Percentiles rank a stretch among this genome's conserved stretches.
phyloP scores from a whole-genome alignment of 2,329 filamentous ascomycete genomes.

The Xylariaceae sp. region DNA sequence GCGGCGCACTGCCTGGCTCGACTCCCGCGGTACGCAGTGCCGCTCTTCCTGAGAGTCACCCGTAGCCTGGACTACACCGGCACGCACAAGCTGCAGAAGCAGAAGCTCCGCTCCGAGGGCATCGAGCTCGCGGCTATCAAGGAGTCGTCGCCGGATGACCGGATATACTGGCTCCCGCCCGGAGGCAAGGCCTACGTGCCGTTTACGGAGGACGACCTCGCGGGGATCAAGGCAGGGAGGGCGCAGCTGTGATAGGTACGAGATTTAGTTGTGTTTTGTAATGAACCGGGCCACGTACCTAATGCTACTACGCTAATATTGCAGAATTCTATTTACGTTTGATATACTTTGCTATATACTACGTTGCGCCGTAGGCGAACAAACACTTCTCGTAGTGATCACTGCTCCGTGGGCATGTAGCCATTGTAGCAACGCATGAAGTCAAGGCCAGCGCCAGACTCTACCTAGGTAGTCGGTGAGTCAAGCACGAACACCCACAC shows the following conservation, averaged over 20 bases:
- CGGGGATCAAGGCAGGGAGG: conserved; percentile 29
- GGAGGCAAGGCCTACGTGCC: conserved; percentile 34
- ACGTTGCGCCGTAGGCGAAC: too few species aligned
- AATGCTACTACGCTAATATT: too few species aligned
- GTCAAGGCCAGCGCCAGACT: too few species aligned
- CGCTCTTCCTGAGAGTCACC: conserved; percentile 40
- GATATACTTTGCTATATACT: too few species aligned
- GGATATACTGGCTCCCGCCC: conserved; percentile 40
- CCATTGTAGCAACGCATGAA: too few species aligned
- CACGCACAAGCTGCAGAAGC: conserved; percentile 44
- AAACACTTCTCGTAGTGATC: too few species aligned
- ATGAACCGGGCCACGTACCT: too few species aligned
- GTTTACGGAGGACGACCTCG: conserved; percentile 37
- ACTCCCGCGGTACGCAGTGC: conserved; percentile 44
- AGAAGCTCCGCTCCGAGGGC: conserved; percentile 39
- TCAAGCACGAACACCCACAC: too few species aligned
- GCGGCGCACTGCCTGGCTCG: conserved; percentile 35
- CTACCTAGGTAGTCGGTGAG: too few species aligned
- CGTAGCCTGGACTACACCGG: conserved; percentile 41
- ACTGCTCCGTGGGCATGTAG: too few species aligned
- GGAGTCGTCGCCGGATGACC: conserved; percentile 29
- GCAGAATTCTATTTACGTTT: too few species aligned
- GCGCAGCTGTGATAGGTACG: conserved; percentile 18
- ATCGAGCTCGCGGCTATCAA: conserved; percentile 39
- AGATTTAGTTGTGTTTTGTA: too few species aligned